phyloP scores from a whole-genome alignment of 139 green algal genomes.

The Tetradesmus obliquus region DNA sequence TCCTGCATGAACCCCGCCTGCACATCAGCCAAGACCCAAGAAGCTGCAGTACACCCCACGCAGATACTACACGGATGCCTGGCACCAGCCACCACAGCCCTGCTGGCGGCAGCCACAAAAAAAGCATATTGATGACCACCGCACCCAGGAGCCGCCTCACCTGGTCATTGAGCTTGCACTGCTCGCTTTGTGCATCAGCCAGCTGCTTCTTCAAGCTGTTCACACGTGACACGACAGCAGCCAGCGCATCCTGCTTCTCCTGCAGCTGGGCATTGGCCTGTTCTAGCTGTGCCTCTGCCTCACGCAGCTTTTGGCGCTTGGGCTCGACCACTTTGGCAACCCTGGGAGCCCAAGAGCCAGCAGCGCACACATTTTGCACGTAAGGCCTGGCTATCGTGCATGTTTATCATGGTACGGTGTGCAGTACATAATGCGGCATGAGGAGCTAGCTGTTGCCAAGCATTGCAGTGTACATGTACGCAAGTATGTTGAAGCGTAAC shows the following conservation, averaged over 20 bases:
- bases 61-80: no score
- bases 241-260: conserved; percentile 83
- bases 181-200: conserved; percentile 73
- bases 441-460: no score
- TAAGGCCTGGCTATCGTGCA: no score
- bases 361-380: background rate
- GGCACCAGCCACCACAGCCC: background rate
- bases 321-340: conserved; percentile 81
- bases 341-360: background rate
- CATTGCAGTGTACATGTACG: no score
- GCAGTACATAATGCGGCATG: no score
- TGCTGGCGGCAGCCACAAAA: background rate
- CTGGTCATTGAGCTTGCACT: conserved; percentile 79
- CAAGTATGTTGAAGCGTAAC: no score
- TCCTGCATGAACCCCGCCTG: no score
- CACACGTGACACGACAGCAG: conserved; percentile 70
- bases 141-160: background rate
- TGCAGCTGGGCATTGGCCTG: conserved; percentile 75
- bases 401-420: no score
- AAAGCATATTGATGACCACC: no score
- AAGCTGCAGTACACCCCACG: no score
- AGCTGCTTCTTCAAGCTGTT: conserved; percentile 71
- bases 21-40: background rate
- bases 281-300: conserved; percentile 73
- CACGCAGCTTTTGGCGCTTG: conserved; percentile 74